Evolutionary conservation across 164 flowering plant genomes (phyloP).

Genomic region (Pachysandra terminalis): DNA sequence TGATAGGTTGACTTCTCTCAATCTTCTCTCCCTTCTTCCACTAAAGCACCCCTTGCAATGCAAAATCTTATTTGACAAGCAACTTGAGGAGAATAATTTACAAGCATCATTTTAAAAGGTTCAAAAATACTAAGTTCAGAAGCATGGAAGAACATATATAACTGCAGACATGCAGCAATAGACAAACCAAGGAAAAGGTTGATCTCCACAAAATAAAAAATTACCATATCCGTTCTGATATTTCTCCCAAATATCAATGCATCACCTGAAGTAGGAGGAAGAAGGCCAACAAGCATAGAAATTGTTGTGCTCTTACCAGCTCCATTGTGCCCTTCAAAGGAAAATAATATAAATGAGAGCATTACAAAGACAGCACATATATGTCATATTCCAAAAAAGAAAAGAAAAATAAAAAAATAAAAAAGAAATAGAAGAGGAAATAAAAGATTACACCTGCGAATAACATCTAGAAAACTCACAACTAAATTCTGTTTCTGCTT

Average conservation of each 20-base stretch:
- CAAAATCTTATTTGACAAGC: too few relatives aligned
- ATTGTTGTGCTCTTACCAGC: conserved; percentile 99
- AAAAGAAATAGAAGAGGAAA: neutral
- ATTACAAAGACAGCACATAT: neutral
- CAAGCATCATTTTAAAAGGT: too few relatives aligned
- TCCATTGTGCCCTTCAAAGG: conserved; percentile 87
- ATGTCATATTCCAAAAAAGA: neutral
- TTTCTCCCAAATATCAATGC: conserved; percentile 86
- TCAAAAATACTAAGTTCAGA: too few relatives aligned
- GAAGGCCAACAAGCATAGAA: conserved; percentile 97
- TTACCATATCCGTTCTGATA: conserved; percentile 82
- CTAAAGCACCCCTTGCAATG: too few relatives aligned
- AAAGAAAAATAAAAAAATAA: neutral
- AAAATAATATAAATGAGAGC: conserved; percentile 5
- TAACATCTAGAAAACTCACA: too few relatives aligned
- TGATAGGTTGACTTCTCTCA: too few relatives aligned
- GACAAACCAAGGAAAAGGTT: conserved; percentile 1
- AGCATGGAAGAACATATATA: neutral
- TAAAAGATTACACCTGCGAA: neutral
- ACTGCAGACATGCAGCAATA: neutral
- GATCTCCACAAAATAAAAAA: neutral
- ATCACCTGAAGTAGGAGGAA: conserved; percentile 95
- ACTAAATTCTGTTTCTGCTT: too few relatives aligned
- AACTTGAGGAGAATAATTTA: too few relatives aligned
- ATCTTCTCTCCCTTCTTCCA: too few relatives aligned